Evolutionary conservation across 106 monocot species (phyloP).

Genomic region (Dendrobium huoshanense): DNA sequence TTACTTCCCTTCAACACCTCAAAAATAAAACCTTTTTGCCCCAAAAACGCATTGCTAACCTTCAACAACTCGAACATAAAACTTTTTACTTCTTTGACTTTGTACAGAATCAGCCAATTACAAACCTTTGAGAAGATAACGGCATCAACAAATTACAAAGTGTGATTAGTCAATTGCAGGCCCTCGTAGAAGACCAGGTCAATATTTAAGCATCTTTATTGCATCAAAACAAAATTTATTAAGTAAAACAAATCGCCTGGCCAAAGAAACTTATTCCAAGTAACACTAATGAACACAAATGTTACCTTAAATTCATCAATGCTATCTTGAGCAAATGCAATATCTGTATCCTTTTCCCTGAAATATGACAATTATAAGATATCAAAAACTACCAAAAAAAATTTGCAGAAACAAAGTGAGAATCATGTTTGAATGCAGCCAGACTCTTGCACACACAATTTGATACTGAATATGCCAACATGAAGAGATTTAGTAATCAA

Average conservation of each 20-base stretch:
- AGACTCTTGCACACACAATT: background rate
- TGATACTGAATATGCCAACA: background rate
- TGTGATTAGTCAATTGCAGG: background rate
- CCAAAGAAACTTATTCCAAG: background rate
- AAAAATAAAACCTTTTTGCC: background rate
- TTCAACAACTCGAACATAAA: background rate
- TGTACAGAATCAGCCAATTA: too few relatives aligned
- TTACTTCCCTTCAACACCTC: background rate
- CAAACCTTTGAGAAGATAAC: background rate
- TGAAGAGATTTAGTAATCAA: background rate
- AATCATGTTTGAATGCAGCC: background rate
- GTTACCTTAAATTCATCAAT: slow-evolving; percentile 99
- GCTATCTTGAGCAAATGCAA: slow-evolving; percentile 96
- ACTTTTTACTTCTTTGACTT: background rate
- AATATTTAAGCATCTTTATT: background rate
- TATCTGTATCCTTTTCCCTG: slow-evolving; percentile 99
- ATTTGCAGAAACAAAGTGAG: background rate
- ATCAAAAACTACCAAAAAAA: background rate
- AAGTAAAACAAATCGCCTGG: background rate
- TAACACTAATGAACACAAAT: background rate
- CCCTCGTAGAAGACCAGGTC: background rate
- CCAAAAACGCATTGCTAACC: background rate
- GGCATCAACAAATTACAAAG: background rate
- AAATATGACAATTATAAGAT: slow-evolving; percentile 11
- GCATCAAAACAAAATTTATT: background rate